A percentile compares a stretch with the other conserved stretches of the same genome.
Conservation (phyloP, 345 rosid genomes). For the Syzygium jambos region DNA sequence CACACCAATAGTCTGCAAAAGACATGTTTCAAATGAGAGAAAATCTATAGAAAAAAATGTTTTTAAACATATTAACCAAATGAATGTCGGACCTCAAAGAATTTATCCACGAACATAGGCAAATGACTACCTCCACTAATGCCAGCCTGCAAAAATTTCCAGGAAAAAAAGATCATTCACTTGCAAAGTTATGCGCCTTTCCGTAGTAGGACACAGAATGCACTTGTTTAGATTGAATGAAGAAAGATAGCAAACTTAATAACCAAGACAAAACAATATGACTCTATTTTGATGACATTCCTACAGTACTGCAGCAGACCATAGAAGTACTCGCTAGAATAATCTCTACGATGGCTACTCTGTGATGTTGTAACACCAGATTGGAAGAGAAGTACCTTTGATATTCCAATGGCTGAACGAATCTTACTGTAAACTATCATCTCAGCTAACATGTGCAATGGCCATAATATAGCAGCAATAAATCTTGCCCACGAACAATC, state of each 20-base stretch:
- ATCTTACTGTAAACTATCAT: conserved; percentile 58
- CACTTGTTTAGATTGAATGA: not conserved
- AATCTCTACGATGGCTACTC: not conserved
- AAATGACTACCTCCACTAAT: conserved; percentile 89
- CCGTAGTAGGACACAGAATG: not conserved
- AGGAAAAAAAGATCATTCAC: not conserved
- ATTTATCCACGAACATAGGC: conserved; percentile 71
- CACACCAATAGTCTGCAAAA: conserved; percentile 68
- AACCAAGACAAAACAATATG: not conserved
- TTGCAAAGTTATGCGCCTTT: not conserved
- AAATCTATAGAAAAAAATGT: not conserved
- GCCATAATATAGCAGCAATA: conserved; percentile 49
- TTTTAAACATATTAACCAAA: not conserved
- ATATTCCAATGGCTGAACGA: conserved; percentile 67
- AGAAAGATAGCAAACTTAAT: not conserved
- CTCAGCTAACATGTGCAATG: conserved; percentile 64
- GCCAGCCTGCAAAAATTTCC: conserved; percentile 52
- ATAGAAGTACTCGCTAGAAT: not conserved
- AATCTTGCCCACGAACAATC: conserved; percentile 63
- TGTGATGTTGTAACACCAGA: not conserved
- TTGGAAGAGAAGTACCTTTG: conserved; percentile 41
- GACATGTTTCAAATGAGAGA: not conserved
- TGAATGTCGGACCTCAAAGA: conserved; percentile 53
- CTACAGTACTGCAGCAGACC: not conserved
- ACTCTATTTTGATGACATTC: not conserved